Evolutionary conservation across 192 early-diverging fungal genomes (phyloP).

Genomic region (Pilaira anomala): DNA sequence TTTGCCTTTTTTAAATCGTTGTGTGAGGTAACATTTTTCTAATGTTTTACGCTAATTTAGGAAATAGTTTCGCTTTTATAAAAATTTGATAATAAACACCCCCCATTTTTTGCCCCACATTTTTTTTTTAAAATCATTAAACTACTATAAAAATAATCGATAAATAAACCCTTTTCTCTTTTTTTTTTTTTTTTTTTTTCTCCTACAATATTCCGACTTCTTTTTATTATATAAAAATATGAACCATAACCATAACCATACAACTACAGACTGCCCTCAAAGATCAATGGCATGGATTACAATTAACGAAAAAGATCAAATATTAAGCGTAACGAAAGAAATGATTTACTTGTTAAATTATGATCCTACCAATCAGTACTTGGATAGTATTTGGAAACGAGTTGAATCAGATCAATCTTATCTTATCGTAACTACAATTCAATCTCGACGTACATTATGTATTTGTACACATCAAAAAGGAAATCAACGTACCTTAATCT

Average conservation of each 20-base stretch:
- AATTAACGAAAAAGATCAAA: slow-evolving; percentile 5
- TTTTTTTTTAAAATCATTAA: too few relatives aligned
- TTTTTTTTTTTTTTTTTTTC: background rate
- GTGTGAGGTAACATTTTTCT: too few relatives aligned
- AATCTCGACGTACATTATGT: slow-evolving; percentile 1
- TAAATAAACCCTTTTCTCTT: background rate
- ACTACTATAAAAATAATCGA: background rate
- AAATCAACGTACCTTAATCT: background rate
- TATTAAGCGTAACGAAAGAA: background rate
- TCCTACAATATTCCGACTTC: background rate
- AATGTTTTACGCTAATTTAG: too few relatives aligned
- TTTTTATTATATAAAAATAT: background rate
- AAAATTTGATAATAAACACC: too few relatives aligned
- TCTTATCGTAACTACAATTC: slow-evolving; percentile 1
- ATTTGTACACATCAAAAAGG: slow-evolving; percentile 8
- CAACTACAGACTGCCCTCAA: slow-evolving; percentile 17
- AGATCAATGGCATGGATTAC: slow-evolving; percentile 10
- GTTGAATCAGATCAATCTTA: slow-evolving; percentile 7
- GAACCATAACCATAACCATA: background rate
- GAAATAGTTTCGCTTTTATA: too few relatives aligned
- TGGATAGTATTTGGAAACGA: background rate
- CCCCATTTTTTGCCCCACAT: too few relatives aligned
- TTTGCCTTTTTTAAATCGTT: too few relatives aligned
- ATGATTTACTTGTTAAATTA: slow-evolving; percentile 7
- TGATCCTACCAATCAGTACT: background rate